phyloP scores from a whole-genome alignment of 2,329 filamentous ascomycete genomes.

The Cladosporium cucumerinum region DNA sequence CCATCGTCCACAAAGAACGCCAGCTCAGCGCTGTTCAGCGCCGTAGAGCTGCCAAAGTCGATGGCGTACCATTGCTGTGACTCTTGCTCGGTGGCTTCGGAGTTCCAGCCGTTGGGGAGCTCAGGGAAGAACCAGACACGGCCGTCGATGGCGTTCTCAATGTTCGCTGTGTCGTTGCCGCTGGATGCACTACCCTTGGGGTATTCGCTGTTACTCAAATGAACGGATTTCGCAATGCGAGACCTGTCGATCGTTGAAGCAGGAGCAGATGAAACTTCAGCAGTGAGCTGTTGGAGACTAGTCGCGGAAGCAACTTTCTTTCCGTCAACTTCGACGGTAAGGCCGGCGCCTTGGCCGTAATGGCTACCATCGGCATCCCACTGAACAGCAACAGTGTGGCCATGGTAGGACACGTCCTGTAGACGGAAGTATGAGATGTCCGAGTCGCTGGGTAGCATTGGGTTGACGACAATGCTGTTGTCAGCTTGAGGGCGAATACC shows the following conservation, averaged over 20 bases:
- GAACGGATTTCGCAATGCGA: slow-evolving; percentile 38
- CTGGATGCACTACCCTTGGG: slow-evolving; percentile 35
- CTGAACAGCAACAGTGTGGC: slow-evolving; percentile 41
- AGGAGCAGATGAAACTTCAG: slow-evolving; percentile 23
- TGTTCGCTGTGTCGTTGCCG: slow-evolving; percentile 25
- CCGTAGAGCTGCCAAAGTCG: slow-evolving; percentile 35
- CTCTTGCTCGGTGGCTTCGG: slow-evolving; percentile 28
- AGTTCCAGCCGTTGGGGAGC: slow-evolving; percentile 40
- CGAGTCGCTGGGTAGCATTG: slow-evolving; percentile 33
- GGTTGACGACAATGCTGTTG: slow-evolving; percentile 41
- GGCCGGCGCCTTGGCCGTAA: slow-evolving; percentile 32
- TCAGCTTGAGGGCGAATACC: slow-evolving; percentile 41
- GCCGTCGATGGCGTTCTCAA: slow-evolving; percentile 41
- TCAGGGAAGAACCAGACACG: slow-evolving; percentile 42
- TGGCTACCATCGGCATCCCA: slow-evolving; percentile 39
- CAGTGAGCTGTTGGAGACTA: slow-evolving; percentile 28
- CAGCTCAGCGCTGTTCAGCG: slow-evolving; percentile 35
- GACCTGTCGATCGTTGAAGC: slow-evolving; percentile 30
- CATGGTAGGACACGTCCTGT: slow-evolving; percentile 43
- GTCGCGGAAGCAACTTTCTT: slow-evolving; percentile 32
- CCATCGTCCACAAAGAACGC: slow-evolving; percentile 36
- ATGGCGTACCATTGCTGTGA: slow-evolving; percentile 38
- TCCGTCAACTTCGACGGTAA: slow-evolving; percentile 38
- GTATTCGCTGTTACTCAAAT: slow-evolving; percentile 33
- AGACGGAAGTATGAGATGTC: slow-evolving; percentile 41